phyloP scores from a whole-genome alignment of 2,329 filamentous ascomycete genomes.

The Aspergillus tubingensis region DNA sequence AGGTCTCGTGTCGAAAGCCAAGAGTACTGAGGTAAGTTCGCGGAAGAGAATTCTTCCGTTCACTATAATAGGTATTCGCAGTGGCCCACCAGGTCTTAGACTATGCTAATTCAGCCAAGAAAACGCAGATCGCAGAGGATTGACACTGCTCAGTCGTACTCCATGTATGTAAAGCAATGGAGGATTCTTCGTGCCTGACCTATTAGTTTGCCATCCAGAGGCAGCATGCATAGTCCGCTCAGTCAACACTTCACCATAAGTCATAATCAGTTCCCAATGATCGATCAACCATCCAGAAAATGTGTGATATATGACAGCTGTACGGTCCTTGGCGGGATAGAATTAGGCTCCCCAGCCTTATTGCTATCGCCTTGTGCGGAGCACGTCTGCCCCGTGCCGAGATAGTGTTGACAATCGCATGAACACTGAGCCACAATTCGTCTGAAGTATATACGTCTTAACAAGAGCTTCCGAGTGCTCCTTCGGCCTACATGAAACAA shows the following conservation, averaged over 20 bases:
- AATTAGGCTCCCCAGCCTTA: neutral
- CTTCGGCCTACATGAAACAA: neutral
- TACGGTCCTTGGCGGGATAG: neutral
- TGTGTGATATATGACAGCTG: no score
- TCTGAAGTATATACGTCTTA: neutral
- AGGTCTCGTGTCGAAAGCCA: neutral
- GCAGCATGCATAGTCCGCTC: no score
- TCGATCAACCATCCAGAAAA: neutral
- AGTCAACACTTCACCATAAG: no score
- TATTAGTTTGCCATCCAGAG: no score
- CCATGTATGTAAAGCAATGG: no score
- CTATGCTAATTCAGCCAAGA: no score
- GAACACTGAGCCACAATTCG: neutral
- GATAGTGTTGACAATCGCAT: neutral
- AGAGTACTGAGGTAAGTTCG: neutral
- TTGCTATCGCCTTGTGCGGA: neutral
- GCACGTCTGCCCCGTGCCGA: neutral
- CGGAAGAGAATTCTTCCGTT: neutral
- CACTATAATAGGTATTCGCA: neutral
- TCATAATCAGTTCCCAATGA: neutral
- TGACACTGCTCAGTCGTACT: no score
- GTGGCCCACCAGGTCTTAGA: no score
- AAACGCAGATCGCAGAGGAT: no score
- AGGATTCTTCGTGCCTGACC: no score
- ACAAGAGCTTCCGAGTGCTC: neutral